Percentiles rank a stretch among this genome's conserved stretches.
These are phyloP conservation scores for Xerocomus alliaceus DNA, from an alignment of 1,284 basidiomycete genomes.

Conservation along the genomic window DNA sequence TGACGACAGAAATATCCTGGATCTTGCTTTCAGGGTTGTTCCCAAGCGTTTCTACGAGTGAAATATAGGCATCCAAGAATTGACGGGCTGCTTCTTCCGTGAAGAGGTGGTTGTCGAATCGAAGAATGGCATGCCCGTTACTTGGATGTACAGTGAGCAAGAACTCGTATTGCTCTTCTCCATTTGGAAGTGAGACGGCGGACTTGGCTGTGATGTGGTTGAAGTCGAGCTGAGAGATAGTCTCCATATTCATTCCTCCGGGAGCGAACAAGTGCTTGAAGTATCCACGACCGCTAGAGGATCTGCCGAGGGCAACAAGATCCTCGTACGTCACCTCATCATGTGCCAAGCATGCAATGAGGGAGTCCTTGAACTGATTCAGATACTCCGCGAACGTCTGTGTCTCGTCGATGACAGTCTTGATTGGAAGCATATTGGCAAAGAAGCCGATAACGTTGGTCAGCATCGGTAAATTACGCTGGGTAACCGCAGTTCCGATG, in stretches of 20 bases:
- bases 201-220: conserved; percentile 29
- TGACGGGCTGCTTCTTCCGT: conserved; percentile 38
- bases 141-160: conserved; percentile 37
- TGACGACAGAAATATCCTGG: conserved; percentile 35
- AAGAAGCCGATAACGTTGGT: conserved; percentile 35
- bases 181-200: conserved; percentile 31
- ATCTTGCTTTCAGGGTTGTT: conserved; percentile 27
- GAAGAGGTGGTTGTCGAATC: conserved; percentile 39
- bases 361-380: conserved; percentile 21
- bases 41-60: conserved; percentile 36
- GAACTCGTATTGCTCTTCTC: conserved; percentile 40
- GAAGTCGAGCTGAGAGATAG: conserved; percentile 27
- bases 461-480: conserved; percentile 33
- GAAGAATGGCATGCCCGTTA: conserved; percentile 33
- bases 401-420: conserved; percentile 31
- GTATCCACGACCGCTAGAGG: conserved; percentile 36
- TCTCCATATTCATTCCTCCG: conserved; percentile 37
- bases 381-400: conserved; percentile 31
- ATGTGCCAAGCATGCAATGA: conserved; percentile 28
- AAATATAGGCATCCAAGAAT: conserved; percentile 37
- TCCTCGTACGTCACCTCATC: conserved; percentile 41
- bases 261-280: conserved; percentile 41
- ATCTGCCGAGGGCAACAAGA: conserved; percentile 34
- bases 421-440: conserved; percentile 38
- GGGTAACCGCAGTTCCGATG: conserved; percentile 36